Evolutionary conservation across 2,329 filamentous ascomycete genomes (phyloP), one percentile per base, ranked within the genome.

Genomic region (Cercospora sesami): DNA sequence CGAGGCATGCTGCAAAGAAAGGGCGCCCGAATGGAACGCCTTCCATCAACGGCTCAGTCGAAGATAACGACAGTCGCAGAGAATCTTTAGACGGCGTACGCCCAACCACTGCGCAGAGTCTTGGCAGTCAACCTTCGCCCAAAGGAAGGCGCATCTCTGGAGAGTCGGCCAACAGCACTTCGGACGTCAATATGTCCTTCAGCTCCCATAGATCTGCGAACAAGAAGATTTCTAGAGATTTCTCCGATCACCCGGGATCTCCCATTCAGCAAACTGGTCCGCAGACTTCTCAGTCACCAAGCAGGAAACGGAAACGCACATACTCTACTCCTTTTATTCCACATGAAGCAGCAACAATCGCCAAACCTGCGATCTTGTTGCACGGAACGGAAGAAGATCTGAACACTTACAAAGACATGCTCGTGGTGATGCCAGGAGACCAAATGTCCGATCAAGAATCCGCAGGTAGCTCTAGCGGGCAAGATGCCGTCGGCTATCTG

Each of bases 1-100:
- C 82, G 61, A 79, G 82, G 45, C 71, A 73, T 57, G 72, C 71
- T 42, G 74, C 71, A 51, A 64, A 63, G 28, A 69, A 63, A 28
- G 68, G 64, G 16, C 58, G 58, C 33, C 53, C 66, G 16, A 68
- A 72, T 39, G 69, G 65, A 16, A 63, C 72, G 8, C 69, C 72
- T 57, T 77, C 75, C 14, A 67, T 70, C 53, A 75, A 74, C 66
- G 73, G 73, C 26, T 76, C 75, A 14, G 61, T 63, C 8, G 70
- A 75, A 8, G 74, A 72, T 33, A 67, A 71, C 18, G 68, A 73
- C 26, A 73, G 70, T 60, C 71, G 64, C 6, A 64, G 71, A 67
- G 71, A 66, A 23, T 75, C 75, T 48, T 45, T 73, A 23, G 74
- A 76, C 58, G 71, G 72, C 42, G 21, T 64, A 31, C 69, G 71